Evolutionary conservation across 305 asterid species (phyloP).

Genomic region (Stenogyne calaminthoides): DNA sequence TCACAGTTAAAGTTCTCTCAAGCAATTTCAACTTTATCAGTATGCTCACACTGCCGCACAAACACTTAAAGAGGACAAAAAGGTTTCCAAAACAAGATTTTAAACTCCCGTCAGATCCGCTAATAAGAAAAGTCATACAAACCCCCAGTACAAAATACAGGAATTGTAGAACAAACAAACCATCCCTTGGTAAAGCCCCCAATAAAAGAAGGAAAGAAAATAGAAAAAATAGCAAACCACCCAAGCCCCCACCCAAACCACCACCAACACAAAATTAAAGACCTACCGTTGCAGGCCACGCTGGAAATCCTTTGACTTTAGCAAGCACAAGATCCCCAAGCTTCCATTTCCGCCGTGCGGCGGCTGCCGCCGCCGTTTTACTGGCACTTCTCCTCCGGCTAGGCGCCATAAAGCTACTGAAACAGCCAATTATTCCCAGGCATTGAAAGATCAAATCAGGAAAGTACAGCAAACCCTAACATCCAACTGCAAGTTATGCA

Average conservation of each 20-base stretch:
- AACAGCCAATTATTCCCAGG: slow-evolving; percentile 31
- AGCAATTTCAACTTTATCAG: slow-evolving; percentile 9
- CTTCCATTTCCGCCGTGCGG: slow-evolving; percentile 78
- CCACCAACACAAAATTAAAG: not conserved
- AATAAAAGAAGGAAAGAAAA: not conserved
- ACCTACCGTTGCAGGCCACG: slow-evolving; percentile 97
- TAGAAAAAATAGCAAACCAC: not conserved
- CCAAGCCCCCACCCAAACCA: not conserved
- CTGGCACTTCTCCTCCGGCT: slow-evolving; percentile 71
- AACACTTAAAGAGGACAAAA: slow-evolving; percentile 19
- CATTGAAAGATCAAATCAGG: slow-evolving; percentile 57
- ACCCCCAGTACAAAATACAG: slow-evolving; percentile 5
- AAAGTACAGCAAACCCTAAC: slow-evolving; percentile 36
- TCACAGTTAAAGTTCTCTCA: slow-evolving; percentile 4
- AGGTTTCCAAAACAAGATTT: slow-evolving; percentile 7
- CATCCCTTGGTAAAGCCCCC: slow-evolving; percentile 3
- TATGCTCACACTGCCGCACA: not conserved
- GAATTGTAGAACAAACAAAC: slow-evolving; percentile 13
- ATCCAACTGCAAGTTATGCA: slow-evolving; percentile 27
- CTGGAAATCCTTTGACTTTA: slow-evolving; percentile 94
- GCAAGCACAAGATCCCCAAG: slow-evolving; percentile 98
- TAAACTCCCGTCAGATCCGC: slow-evolving; percentile 34
- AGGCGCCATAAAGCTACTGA: slow-evolving; percentile 71
- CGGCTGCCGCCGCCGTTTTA: slow-evolving; percentile 73
- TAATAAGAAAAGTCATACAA: not conserved